Percentiles rank a stretch among this genome's conserved stretches.
Conservation (phyloP, 2,329 filamentous ascomycete genomes). For the Aspergillus thermomutatus region DNA sequence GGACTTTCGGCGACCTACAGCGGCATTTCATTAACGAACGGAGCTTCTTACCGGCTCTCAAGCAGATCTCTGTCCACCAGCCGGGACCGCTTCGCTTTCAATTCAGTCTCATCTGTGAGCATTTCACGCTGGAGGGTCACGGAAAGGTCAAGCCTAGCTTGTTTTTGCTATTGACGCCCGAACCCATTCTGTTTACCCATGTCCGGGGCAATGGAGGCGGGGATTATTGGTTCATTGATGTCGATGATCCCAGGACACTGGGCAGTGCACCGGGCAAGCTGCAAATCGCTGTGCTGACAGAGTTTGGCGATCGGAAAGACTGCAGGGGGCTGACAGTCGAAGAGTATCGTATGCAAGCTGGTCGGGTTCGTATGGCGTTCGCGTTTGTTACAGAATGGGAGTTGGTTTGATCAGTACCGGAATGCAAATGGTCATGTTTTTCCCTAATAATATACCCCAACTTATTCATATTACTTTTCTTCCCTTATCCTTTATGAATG, state of each 20-base stretch:
- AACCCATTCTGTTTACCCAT: constrained; percentile 65
- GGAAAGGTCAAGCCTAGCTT: constrained; percentile 62
- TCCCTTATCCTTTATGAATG: too few species aligned
- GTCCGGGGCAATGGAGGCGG: constrained; percentile 59
- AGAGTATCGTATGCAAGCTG: constrained; percentile 48
- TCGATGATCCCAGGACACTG: constrained; percentile 59
- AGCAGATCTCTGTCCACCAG: constrained; percentile 60
- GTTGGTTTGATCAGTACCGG: constrained; percentile 40
- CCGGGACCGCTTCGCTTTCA: constrained; percentile 67
- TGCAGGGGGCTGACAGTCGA: constrained; percentile 50
- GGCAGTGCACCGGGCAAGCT: constrained; percentile 71
- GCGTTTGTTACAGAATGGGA: constrained; percentile 54
- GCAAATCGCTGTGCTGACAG: constrained; percentile 60
- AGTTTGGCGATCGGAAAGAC: constrained; percentile 48
- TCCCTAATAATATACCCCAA: too few species aligned
- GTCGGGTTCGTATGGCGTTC: constrained; percentile 48
- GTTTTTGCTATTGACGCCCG: constrained; percentile 65
- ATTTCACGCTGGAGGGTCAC: constrained; percentile 69
- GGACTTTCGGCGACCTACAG: constrained; percentile 47
- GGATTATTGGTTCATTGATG: constrained; percentile 77
- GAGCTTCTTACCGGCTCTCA: constrained; percentile 60
- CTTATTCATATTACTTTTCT: too few species aligned
- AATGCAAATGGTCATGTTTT: too few species aligned
- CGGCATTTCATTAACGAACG: constrained; percentile 51
- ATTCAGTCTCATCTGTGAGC: constrained; percentile 73